Evolutionary conservation across 129 eudicot species (phyloP).

Genomic region (Ambrosia trifida): DNA sequence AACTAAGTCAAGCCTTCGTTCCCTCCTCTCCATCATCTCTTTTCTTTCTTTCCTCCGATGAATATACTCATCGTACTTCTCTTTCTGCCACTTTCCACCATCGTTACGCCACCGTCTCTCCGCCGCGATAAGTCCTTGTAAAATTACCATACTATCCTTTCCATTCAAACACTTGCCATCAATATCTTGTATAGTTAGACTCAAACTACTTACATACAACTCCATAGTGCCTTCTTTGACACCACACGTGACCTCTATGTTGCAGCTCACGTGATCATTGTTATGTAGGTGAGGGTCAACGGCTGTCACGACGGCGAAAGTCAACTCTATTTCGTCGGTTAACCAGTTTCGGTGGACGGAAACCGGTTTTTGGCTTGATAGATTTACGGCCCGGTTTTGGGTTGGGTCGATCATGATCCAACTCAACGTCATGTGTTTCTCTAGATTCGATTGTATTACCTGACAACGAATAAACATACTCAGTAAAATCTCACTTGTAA

Average conservation of each 20-base stretch:
- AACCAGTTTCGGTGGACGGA: constrained; percentile 38
- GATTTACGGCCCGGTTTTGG: constrained; percentile 31
- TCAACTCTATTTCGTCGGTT: constrained; percentile 38
- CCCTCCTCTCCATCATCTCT: constrained; percentile 21
- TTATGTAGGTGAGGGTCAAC: neutral
- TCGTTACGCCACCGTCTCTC: neutral
- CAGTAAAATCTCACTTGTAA: no score
- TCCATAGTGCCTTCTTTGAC: constrained; percentile 25
- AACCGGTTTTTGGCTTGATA: constrained; percentile 35
- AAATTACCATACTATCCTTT: constrained; percentile 35
- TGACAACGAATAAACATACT: neutral
- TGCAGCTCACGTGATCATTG: constrained; percentile 21
- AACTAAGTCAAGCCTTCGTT: constrained; percentile 22
- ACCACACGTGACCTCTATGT: constrained; percentile 37
- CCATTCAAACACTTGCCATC: constrained; percentile 37
- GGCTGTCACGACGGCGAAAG: constrained; percentile 24
- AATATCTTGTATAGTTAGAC: constrained; percentile 20
- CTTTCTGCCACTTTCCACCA: constrained; percentile 18
- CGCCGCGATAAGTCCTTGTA: constrained; percentile 30
- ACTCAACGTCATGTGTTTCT: constrained; percentile 23
- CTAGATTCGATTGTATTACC: neutral
- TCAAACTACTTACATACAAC: constrained; percentile 28
- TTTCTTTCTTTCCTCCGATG: constrained; percentile 17
- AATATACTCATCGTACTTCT: constrained; percentile 17
- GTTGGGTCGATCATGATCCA: constrained; percentile 44